A percentile compares a stretch with the other conserved stretches of the same genome.
Conservation (phyloP, 176 grass and related monocot species). For the Pontederia paniculata region DNA sequence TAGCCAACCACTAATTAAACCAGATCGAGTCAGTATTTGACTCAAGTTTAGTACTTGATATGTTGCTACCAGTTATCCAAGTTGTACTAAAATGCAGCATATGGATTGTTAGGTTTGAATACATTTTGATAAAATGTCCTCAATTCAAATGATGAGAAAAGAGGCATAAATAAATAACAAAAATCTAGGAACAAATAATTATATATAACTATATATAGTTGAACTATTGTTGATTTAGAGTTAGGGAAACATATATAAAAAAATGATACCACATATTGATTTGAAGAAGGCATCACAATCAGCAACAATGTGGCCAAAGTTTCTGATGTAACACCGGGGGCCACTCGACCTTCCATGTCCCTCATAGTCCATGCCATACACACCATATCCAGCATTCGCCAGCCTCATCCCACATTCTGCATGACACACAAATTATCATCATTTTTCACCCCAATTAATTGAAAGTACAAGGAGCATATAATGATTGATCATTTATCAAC, state of each 20-base stretch:
- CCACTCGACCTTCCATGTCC: constrained; percentile 76
- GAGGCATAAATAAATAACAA: too few relatives aligned
- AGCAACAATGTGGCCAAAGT: constrained; percentile 44
- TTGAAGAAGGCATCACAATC: constrained; percentile 77
- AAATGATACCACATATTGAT: constrained; percentile 48
- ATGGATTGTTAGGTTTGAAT: too few relatives aligned
- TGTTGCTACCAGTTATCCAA: too few relatives aligned
- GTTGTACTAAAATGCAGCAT: too few relatives aligned
- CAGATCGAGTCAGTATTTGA: too few relatives aligned
- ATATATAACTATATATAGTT: not conserved
- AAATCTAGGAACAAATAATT: too few relatives aligned
- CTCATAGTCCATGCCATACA: constrained; percentile 78
- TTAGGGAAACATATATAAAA: not conserved
- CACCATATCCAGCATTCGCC: constrained; percentile 41
- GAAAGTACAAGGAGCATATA: not conserved
- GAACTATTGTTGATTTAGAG: not conserved
- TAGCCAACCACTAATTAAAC: too few relatives aligned
- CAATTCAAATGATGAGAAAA: too few relatives aligned
- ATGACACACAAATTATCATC: not conserved
- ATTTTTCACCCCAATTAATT: constrained; percentile 8
- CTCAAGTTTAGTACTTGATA: too few relatives aligned
- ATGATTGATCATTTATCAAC: too few relatives aligned
- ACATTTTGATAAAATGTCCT: too few relatives aligned
- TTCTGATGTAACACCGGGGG: constrained; percentile 67
- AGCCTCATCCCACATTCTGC: constrained; percentile 55